Evolutionary conservation across 176 grass and related monocot genomes (phyloP), one percentile per base, ranked within the genome.

Genomic region (Paspalum vaginatum): DNA sequence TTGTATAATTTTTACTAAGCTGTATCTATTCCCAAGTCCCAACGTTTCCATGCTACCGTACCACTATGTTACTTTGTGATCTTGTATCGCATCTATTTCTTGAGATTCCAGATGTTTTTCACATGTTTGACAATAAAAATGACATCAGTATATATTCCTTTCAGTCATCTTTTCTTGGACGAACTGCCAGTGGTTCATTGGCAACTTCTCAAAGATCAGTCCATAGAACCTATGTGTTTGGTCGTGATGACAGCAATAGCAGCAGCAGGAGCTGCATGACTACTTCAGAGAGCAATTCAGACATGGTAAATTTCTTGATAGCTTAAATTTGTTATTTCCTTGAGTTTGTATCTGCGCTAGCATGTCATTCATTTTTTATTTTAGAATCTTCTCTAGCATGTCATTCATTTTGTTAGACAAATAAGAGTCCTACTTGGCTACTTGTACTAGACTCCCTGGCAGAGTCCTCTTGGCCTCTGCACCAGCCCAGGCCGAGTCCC

Each of bases 121-220:
- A 22, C 22, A 24, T 70, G 26, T 62, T 54, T 73, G 27, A 25
- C 25, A 12, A 25, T 81, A 20, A 20, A 56, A 50, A 47, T 47
- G 65, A 78, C 59, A 68, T 4, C 21, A 48, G 41, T 42, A 4
- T 85, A 41, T 74, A 61, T 66, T 83, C 75, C 49, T 76, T 89
- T 62, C 83, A 94, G 92, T 85, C 82, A 52, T 96, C 93, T 67
- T 96, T 98, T 90, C 79, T 98, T 68, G 95, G 90, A 61, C 84
- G 92, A 79, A 87, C 90, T 78, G 71, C 78, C 69, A 93, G 81
- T 86, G 69, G 76, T 81, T 80, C 86, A 7, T 42, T 93, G 38
- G 70, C 64, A 73, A 86, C 83, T 78, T 94, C 90, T 11, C 90
- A 83, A 59, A 95, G 91, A 91, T 89, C 84, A 75, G 72, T 74